These are phyloP conservation scores for Camellia sinensis DNA, from an alignment of 148 eudicot genomes.

Conservation along the genomic window DNA sequence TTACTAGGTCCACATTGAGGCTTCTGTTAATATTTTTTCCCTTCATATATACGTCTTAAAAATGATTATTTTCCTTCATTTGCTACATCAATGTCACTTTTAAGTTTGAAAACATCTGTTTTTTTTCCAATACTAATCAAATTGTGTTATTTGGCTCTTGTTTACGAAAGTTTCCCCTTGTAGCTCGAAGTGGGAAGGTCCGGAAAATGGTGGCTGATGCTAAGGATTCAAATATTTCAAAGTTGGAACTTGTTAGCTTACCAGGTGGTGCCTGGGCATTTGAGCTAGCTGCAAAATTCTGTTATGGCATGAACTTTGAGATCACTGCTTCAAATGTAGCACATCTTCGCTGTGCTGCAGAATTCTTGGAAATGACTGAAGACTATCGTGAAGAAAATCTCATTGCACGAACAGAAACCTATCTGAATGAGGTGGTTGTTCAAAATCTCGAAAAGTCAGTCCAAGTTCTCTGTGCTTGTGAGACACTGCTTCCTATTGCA, in stretches of 20 bases:
- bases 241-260: slow-evolving; percentile 44
- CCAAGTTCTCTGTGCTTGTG: slow-evolving; percentile 54
- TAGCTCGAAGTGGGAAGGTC: slow-evolving; percentile 63
- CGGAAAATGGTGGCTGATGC: slow-evolving; percentile 58
- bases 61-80: background rate
- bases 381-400: slow-evolving; percentile 60
- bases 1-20: background rate
- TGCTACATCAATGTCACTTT: background rate
- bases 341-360: slow-evolving; percentile 56
- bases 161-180: slow-evolving; percentile 59
- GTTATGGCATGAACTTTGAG: slow-evolving; percentile 65
- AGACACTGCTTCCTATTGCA: slow-evolving; percentile 38
- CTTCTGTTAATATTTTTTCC: background rate
- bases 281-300: slow-evolving; percentile 63
- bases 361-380: slow-evolving; percentile 67
- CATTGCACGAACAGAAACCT: slow-evolving; percentile 50
- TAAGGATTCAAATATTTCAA: slow-evolving; percentile 38
- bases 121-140: slow-evolving; percentile 12
- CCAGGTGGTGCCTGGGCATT: slow-evolving; percentile 65
- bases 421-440: slow-evolving; percentile 45
- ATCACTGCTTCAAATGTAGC: slow-evolving; percentile 57
- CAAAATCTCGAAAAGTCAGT: slow-evolving; percentile 55
- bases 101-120: background rate
- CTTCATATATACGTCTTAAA: background rate
- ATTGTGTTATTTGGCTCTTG: background rate